These are phyloP conservation scores for Copromyces sp. DNA, from an alignment of 495 filamentous ascomycete species.

Conservation along the genomic window DNA sequence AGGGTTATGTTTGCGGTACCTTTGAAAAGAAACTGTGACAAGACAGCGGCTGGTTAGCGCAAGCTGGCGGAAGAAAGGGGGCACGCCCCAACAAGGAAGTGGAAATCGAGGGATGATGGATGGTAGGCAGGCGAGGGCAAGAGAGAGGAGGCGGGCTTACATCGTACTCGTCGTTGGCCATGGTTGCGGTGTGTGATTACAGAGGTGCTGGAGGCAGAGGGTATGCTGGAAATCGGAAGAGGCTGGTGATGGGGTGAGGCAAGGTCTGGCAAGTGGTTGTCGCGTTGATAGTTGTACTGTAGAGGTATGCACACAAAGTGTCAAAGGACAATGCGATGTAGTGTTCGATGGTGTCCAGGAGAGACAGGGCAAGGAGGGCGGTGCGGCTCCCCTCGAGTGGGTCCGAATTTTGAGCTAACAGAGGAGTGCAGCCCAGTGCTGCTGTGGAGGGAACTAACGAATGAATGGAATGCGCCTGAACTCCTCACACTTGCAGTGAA, in stretches of 20 bases:
- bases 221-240: neutral
- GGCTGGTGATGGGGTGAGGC: slow-evolving; percentile 14
- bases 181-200: slow-evolving; percentile 33
- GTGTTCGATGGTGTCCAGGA: slow-evolving; percentile 15
- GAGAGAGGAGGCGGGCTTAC: slow-evolving; percentile 47
- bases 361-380: slow-evolving; percentile 21
- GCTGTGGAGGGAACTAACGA: neutral
- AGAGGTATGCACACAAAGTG: slow-evolving; percentile 15
- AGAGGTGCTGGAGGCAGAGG: slow-evolving; percentile 1
- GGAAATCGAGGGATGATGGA: neutral
- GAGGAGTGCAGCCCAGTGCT: neutral
- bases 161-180: slow-evolving; percentile 99
- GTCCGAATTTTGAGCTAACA: slow-evolving; percentile 10
- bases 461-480: neutral
- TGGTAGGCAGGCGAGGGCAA: neutral
- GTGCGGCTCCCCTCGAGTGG: slow-evolving; percentile 23
- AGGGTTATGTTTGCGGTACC: slow-evolving; percentile 39
- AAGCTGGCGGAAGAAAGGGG: neutral
- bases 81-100: neutral
- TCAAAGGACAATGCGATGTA: neutral
- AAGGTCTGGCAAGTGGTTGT: neutral
- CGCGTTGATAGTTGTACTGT: neutral
- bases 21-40: slow-evolving; percentile 94
- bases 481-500: neutral
- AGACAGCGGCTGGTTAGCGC: slow-evolving; percentile 24